Percentiles rank a stretch among this genome's conserved stretches.
Evolutionary conservation across 1,284 basidiomycete species (phyloP).

Genomic region (Fomitopsis pinicola): DNA sequence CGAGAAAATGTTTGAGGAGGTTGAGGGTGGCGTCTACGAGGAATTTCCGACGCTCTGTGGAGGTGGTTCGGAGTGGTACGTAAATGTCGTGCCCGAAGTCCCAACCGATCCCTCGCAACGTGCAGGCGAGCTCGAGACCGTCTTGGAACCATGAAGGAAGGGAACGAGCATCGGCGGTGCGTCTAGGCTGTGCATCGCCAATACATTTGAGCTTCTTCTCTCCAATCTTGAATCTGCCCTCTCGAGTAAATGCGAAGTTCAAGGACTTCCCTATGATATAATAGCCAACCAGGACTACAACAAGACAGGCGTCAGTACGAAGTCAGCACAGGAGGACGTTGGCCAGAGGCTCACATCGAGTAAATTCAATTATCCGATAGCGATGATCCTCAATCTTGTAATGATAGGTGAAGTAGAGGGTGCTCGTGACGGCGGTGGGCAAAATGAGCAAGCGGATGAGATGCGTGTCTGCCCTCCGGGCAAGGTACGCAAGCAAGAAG

Average conservation of each 20-base stretch:
- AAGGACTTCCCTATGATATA: constrained; percentile 43
- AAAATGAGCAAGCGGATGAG: constrained; percentile 55
- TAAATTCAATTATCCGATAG: neutral
- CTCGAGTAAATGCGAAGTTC: constrained; percentile 46
- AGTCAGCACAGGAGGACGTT: too few relatives aligned
- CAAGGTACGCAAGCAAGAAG: constrained; percentile 66
- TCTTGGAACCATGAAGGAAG: constrained; percentile 33
- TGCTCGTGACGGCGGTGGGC: constrained; percentile 46
- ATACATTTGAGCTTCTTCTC: constrained; percentile 39
- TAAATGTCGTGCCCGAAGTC: constrained; percentile 54
- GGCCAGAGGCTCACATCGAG: neutral
- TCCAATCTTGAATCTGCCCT: constrained; percentile 58
- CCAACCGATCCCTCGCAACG: constrained; percentile 63
- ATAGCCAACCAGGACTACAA: neutral
- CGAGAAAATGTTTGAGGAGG: constrained; percentile 45
- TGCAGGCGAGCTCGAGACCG: constrained; percentile 49
- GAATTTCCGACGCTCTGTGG: constrained; percentile 45
- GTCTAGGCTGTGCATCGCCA: constrained; percentile 13
- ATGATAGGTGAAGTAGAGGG: constrained; percentile 54
- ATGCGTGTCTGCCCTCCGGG: constrained; percentile 59
- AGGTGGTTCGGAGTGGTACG: constrained; percentile 48
- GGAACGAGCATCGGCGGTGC: constrained; percentile 2
- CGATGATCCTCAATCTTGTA: constrained; percentile 44
- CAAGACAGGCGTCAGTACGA: neutral
- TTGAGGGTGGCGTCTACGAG: constrained; percentile 46